Conservation (phyloP, 2,329 filamentous ascomycete species). For the Aspergillus sp. region DNA sequence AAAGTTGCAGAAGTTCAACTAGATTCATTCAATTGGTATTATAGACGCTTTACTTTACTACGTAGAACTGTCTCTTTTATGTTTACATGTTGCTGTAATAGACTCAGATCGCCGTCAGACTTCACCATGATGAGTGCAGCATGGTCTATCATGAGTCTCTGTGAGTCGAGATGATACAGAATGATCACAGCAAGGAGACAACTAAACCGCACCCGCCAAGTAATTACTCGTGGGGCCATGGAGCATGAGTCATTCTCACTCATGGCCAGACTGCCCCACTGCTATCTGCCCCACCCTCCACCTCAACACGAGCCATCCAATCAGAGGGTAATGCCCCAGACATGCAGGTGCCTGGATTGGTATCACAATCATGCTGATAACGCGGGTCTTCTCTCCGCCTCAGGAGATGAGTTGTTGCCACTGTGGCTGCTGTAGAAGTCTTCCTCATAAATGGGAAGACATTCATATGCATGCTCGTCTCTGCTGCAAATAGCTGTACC, state of each 20-base stretch:
- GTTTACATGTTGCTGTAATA: accelerated
- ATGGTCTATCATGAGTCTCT: not conserved
- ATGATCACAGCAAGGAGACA: not conserved
- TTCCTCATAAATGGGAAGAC: no score
- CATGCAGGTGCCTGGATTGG: no score
- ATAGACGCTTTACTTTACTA: not conserved
- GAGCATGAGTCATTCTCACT: constrained; percentile 12
- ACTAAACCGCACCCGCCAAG: constrained; percentile 4
- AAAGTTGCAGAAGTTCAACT: not conserved
- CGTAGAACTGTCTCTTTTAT: not conserved
- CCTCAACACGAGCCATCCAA: not conserved
- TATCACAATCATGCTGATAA: no score
- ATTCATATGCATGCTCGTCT: no score
- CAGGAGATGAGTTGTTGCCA: no score
- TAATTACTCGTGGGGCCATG: not conserved
- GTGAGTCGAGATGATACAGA: constrained; percentile 1
- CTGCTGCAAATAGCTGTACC: no score
- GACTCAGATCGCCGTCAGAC: not conserved
- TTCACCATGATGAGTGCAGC: not conserved
- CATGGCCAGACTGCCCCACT: not conserved
- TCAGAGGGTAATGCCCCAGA: not conserved
- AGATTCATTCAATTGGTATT: not conserved
- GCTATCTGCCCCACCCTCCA: not conserved
- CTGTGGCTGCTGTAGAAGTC: no score
- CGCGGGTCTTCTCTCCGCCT: no score